Evolutionary conservation across 768 basidiomycete genomes (phyloP).

Genomic region (Suillus subluteus): DNA sequence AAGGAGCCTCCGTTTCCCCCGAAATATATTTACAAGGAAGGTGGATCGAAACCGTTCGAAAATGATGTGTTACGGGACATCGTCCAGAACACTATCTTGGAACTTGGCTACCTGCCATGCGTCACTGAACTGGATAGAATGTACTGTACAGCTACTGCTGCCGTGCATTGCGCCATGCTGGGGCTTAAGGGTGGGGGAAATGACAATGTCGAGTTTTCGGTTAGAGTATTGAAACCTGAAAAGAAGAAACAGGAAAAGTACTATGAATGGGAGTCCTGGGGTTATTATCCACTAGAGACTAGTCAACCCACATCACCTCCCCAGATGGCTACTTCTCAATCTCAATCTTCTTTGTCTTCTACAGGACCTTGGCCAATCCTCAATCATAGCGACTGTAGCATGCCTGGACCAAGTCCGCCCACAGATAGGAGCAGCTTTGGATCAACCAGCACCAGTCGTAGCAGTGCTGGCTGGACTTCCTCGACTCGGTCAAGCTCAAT

Average conservation of each 20-base stretch:
- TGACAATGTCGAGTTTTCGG: too few species aligned
- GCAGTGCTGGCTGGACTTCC: conserved; percentile 32
- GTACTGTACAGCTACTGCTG: too few species aligned
- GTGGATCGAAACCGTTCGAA: too few species aligned
- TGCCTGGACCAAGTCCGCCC: conserved; percentile 33
- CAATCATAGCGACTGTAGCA: conserved; percentile 35
- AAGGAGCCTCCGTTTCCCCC: too few species aligned
- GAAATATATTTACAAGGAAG: too few species aligned
- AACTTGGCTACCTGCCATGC: too few species aligned
- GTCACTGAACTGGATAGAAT: too few species aligned
- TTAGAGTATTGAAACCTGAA: too few species aligned
- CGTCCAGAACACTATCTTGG: too few species aligned
- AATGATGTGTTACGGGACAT: too few species aligned
- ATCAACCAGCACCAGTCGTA: conserved; percentile 31
- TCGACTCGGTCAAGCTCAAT: conserved; percentile 34
- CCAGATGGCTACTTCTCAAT: conserved; percentile 21
- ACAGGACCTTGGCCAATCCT: conserved; percentile 35
- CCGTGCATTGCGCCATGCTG: too few species aligned
- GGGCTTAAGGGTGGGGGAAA: too few species aligned
- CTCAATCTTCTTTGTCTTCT: conserved; percentile 32
- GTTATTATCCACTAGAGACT: conserved; percentile 26
- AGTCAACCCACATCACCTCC: conserved; percentile 27
- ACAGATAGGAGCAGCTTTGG: conserved; percentile 35
- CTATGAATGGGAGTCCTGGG: conserved; percentile 28
- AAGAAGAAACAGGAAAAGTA: conserved; percentile 31